Base-by-base conservation (phyloP, 2,329 filamentous ascomycete genomes). In the Colletotrichum liriopes region DNA sequence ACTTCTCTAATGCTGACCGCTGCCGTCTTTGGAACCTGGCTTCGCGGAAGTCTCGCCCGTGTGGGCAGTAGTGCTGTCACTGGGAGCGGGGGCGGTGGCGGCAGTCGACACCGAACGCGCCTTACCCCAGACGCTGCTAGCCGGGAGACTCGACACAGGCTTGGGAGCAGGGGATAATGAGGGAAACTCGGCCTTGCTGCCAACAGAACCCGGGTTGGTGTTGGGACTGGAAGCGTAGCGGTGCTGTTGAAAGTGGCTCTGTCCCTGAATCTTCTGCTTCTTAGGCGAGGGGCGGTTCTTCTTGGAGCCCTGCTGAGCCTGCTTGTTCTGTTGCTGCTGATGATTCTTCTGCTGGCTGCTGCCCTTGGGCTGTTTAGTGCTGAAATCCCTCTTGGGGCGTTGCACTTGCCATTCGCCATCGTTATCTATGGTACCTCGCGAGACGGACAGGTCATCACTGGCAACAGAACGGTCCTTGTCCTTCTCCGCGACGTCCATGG, bases 181-280 rank as follows among this genome's bases (percentile, higher is more conserved):
- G 26, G 77, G 77, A 76, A 78, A 80, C 18, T 79, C 75, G 1
- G 78, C 74, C 11, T 67, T 75, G 63, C 75, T 75, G 29, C 37
- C 35, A 26, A 61, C 29, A 5, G 55, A 29, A n/a, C 35, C 16
- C 12, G 45, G 20, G 39, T 18, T 49, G 37, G 23, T 58, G 43
- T 49, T 32, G 32, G 35, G 20, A 3, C 45, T 60, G 11, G 47
- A 60, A 35, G 35, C 65, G n/a, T 51, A n/a, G 29, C 26, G 55
- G 20, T 37, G 54, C 37, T 43, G 54, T 29, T 51, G 43, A 23
- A n/a, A 2, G n/a, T 55, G 29, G 26, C n/a, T 32, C 3, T 71
- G 47, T 29, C 32, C 49, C 49, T 55, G 63, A 5, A 26, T n/a
- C 49, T 51, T 62, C 35, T 60, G 56, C 64, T 71, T 67, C 56